Evolutionary conservation across 495 filamentous ascomycete species (phyloP).

Genomic region (Monascus purpureus): DNA sequence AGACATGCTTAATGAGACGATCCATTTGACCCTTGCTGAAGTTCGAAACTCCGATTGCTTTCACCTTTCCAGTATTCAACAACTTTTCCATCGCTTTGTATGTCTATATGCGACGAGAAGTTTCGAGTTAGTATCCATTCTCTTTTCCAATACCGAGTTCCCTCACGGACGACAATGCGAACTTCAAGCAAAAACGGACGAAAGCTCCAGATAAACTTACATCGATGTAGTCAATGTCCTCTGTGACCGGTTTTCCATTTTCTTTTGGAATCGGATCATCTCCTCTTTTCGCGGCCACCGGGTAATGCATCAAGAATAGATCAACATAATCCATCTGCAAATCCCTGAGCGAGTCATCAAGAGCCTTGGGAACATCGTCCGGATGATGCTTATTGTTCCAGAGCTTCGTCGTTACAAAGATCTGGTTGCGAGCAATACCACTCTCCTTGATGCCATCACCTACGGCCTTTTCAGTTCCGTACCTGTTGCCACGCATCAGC

Average conservation of each 20-base stretch:
- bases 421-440: conserved; percentile 39
- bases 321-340: conserved; percentile 54
- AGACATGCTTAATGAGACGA: conserved; percentile 44
- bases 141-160: too few relatives aligned
- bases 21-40: conserved; percentile 57
- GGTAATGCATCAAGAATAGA: conserved; percentile 60
- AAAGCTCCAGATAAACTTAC: conserved; percentile 19
- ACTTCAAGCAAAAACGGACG: too few relatives aligned
- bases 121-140: conserved; percentile 1
- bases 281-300: conserved; percentile 34
- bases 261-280: conserved; percentile 28
- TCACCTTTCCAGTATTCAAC: conserved; percentile 38
- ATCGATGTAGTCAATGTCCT: conserved; percentile 35
- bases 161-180: too few relatives aligned
- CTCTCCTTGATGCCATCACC: conserved; percentile 44
- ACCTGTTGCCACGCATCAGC: conserved; percentile 15
- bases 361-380: conserved; percentile 42
- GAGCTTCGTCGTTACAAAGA: conserved; percentile 59
- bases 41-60: conserved; percentile 66
- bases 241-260: conserved; percentile 29
- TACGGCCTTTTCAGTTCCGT: conserved; percentile 35
- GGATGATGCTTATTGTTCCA: conserved; percentile 57
- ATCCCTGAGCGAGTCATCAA: conserved; percentile 45
- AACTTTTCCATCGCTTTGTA: conserved; percentile 53
- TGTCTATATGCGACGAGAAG: conserved; percentile 24